Conservation (phyloP, 2,329 filamentous ascomycete species). For the Massarina eburnea region DNA sequence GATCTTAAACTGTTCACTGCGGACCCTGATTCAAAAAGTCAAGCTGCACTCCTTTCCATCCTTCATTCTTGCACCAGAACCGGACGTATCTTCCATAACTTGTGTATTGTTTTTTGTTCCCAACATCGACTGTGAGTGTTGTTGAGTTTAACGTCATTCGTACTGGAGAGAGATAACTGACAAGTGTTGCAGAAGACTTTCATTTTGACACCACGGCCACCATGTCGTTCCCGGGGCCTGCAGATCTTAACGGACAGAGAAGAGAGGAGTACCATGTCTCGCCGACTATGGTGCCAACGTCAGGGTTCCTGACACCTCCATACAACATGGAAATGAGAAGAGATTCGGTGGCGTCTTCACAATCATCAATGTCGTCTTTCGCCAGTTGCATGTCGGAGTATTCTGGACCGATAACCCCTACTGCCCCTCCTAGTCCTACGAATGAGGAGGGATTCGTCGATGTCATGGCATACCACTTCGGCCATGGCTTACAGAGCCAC, state of each 20-base stretch:
- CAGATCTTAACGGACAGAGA: background rate
- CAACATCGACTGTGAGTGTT: constrained; percentile 5
- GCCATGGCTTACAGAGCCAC: constrained; percentile 12
- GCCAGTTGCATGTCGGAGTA: constrained; percentile 19
- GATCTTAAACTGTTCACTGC: constrained; percentile 8
- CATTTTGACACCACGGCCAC: background rate
- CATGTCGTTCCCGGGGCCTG: constrained; percentile 4
- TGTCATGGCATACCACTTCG: constrained; percentile 15
- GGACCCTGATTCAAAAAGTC: constrained; percentile 37
- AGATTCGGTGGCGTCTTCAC: constrained; percentile 31
- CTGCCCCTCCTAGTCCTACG: constrained; percentile 22
- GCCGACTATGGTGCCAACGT: constrained; percentile 16
- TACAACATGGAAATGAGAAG: constrained; percentile 32
- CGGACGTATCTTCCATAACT: constrained; percentile 4
- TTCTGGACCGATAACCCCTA: constrained; percentile 33
- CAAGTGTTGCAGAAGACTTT: constrained; percentile 2
- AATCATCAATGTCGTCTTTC: constrained; percentile 24
- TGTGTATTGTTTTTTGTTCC: background rate
- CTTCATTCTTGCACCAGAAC: constrained; percentile 9
- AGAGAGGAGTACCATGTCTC: constrained; percentile 24
- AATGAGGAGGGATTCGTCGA: constrained; percentile 24
- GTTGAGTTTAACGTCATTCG: background rate
- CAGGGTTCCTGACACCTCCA: constrained; percentile 28
- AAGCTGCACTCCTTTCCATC: constrained; percentile 20
- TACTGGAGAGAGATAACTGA: background rate